Conservation (phyloP, 495 filamentous ascomycete species). For the Clavariopsis aquatica region DNA sequence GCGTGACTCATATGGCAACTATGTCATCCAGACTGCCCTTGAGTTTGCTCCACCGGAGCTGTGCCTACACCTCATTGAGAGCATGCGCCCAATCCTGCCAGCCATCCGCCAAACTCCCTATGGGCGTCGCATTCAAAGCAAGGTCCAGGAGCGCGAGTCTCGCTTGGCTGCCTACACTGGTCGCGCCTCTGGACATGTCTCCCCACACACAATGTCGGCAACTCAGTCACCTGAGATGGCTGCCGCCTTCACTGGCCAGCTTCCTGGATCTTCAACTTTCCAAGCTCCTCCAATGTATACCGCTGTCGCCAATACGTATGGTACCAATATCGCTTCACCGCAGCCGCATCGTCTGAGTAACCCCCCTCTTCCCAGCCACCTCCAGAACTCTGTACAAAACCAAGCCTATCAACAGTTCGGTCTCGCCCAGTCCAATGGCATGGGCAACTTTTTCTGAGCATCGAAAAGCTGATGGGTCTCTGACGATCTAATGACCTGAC, state of each 20-base stretch:
- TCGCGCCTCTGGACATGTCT: constrained; percentile 29
- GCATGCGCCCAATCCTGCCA: constrained; percentile 79
- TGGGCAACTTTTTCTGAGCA: constrained; percentile 31
- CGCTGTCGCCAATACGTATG: constrained; percentile 31
- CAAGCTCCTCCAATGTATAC: constrained; percentile 33
- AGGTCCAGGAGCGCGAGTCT: constrained; percentile 59
- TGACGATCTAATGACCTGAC: constrained; percentile 32
- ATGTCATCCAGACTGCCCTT: constrained; percentile 89
- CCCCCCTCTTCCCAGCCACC: constrained; percentile 37
- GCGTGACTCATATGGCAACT: constrained; percentile 91
- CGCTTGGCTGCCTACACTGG: constrained; percentile 31
- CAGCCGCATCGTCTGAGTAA: constrained; percentile 40
- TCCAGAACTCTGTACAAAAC: constrained; percentile 40
- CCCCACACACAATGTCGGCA: constrained; percentile 31
- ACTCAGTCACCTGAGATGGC: constrained; percentile 30
- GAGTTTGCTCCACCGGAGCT: constrained; percentile 33
- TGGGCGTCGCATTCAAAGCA: constrained; percentile 86
- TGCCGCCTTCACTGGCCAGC: constrained; percentile 25
- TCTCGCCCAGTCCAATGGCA: constrained; percentile 23
- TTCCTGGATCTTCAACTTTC: constrained; percentile 22
- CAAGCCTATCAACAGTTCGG: constrained; percentile 25
- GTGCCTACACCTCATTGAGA: constrained; percentile 62
- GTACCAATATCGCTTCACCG: constrained; percentile 35
- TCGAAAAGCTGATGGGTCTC: not conserved
- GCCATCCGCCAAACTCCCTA: constrained; percentile 84